Evolutionary conservation across 2,329 filamentous ascomycete species (phyloP).

Genomic region (Parastagonospora avenae): DNA sequence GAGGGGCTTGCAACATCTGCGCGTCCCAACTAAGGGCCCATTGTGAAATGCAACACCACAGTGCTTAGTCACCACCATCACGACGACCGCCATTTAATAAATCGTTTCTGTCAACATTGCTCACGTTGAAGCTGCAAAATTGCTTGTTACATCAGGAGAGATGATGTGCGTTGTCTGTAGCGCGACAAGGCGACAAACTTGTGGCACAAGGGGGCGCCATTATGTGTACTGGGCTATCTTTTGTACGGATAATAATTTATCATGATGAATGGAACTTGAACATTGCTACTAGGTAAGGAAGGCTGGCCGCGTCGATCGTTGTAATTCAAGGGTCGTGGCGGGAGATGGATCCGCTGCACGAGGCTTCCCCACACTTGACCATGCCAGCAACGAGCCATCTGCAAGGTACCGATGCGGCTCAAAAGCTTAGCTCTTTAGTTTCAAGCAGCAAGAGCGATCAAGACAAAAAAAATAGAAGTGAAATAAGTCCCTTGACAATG

Average conservation of each 20-base stretch:
- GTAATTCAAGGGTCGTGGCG: neutral
- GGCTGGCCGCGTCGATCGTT: neutral
- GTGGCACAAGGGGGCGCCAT: too few species aligned
- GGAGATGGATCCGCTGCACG: slow-evolving; percentile 9
- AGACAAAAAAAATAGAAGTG: slow-evolving; percentile 15
- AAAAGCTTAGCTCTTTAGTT: too few species aligned
- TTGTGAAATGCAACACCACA: slow-evolving; percentile 7
- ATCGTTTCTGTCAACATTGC: neutral
- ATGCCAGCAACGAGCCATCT: slow-evolving; percentile 21
- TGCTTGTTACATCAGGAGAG: neutral
- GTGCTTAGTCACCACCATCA: slow-evolving; percentile 10
- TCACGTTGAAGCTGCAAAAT: neutral
- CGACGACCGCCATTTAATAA: neutral
- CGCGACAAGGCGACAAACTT: too few species aligned
- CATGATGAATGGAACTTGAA: neutral
- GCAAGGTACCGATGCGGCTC: too few species aligned
- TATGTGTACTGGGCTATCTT: neutral
- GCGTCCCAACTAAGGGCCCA: too few species aligned
- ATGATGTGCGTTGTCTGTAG: too few species aligned
- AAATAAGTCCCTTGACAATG: slow-evolving; percentile 13
- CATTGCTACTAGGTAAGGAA: neutral
- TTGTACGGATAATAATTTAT: neutral
- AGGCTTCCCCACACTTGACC: slow-evolving; percentile 34
- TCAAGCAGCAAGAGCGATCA: slow-evolving; percentile 27
- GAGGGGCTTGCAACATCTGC: too few species aligned